phyloP scores from a whole-genome alignment of 306 rosid genomes.

The Trifolium fragiferum region DNA sequence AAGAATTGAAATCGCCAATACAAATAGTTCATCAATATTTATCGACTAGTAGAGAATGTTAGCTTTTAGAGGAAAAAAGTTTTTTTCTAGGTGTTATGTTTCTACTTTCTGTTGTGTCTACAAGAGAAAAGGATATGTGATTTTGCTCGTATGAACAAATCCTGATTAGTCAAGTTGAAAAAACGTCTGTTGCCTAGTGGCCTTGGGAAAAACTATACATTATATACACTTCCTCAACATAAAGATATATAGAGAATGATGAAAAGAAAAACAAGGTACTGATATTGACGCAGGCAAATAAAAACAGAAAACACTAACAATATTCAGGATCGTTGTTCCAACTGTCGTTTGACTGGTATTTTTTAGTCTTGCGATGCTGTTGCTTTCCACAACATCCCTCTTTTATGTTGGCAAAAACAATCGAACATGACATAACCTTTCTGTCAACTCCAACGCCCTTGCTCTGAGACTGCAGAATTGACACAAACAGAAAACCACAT shows the following conservation, averaged over 20 bases:
- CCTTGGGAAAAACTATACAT: neutral
- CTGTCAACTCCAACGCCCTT: too few relatives aligned
- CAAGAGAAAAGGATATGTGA: neutral
- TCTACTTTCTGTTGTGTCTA: neutral
- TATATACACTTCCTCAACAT: neutral
- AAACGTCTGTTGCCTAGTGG: neutral
- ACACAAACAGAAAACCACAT: too few relatives aligned
- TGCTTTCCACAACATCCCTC: conserved; percentile 6
- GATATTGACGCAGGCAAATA: conserved; percentile 48
- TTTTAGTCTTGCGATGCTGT: conserved; percentile 34
- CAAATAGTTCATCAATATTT: neutral
- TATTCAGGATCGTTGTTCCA: conserved; percentile 28
- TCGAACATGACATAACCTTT: too few relatives aligned
- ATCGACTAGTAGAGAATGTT: neutral
- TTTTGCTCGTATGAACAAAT: neutral
- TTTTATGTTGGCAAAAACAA: too few relatives aligned
- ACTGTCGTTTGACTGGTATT: conserved; percentile 34
- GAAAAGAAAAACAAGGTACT: neutral
- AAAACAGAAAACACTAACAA: conserved; percentile 26
- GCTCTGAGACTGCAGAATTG: too few relatives aligned
- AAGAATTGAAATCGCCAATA: neutral
- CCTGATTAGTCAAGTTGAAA: neutral
- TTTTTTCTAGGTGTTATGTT: neutral
- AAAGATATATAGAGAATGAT: neutral
- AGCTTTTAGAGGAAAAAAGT: neutral